Conservation (phyloP, 2,329 filamentous ascomycete species). For the Penicillium polonicum region DNA sequence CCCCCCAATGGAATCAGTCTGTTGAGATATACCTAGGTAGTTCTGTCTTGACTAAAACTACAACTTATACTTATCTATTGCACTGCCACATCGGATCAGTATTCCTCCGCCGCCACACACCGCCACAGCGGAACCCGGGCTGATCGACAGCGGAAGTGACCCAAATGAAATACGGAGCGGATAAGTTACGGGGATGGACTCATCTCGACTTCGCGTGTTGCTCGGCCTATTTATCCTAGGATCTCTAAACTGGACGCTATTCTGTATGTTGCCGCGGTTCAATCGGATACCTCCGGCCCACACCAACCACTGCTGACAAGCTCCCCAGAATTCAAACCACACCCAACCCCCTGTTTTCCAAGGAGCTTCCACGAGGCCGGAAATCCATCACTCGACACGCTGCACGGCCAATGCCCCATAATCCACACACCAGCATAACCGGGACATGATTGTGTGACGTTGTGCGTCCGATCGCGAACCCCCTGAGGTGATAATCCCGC, state of each 20-base stretch:
- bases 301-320: constrained; percentile 16
- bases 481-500: constrained; percentile 25
- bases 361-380: constrained; percentile 6
- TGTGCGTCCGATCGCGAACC: constrained; percentile 22
- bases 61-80: not conserved
- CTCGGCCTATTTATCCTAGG: constrained; percentile 1
- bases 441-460: constrained; percentile 35
- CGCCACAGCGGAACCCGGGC: constrained; percentile 26
- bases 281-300: not conserved
- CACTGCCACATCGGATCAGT: constrained; percentile 34
- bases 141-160: constrained; percentile 35
- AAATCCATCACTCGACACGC: not conserved
- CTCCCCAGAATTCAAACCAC: constrained; percentile 12
- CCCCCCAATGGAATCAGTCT: not conserved
- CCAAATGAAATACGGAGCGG: constrained; percentile 19
- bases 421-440: constrained; percentile 10
- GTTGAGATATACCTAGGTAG: not conserved
- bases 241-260: not conserved
- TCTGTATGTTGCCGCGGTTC: not conserved
- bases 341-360: constrained; percentile 22
- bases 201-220: constrained; percentile 10
- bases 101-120: constrained; percentile 25
- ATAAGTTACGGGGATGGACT: constrained; percentile 14
- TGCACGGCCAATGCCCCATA: constrained; percentile 27
- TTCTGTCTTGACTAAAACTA: not conserved